Base-by-base conservation (phyloP, 495 filamentous ascomycete species). In the Podospora didyma region DNA sequence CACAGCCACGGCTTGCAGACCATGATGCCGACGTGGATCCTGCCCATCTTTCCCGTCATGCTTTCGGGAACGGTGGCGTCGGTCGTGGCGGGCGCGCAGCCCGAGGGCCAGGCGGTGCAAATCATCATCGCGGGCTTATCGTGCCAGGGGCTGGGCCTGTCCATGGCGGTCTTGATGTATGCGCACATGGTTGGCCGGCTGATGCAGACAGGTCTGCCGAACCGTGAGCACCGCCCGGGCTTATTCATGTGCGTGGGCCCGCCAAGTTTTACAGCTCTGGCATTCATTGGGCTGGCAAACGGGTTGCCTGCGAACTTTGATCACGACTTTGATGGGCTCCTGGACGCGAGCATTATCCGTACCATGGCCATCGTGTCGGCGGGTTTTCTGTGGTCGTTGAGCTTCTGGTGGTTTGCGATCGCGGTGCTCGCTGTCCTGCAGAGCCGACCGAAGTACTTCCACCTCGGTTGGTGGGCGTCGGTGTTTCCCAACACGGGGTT, bases 241-340 rank as follows among this genome's bases (percentile, higher is more conserved):
- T 80, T 89, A 76, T 89, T 89, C 69, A 88, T 90, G 63, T 84
- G 83, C 24, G 86, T 89, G 4, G 86, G 82, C 1, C 85, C 86
- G 3, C 78, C 87, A 0, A 73, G 80, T 0, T 91, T 89, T 71
- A 89, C 86, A 0, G 69, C 62, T 12, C 26, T 71, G 6, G 67
- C 67, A 0, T 67, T 70, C 11, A 44, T 72, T 10, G 68, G 68
- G 1, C 39, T 69, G 58, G 60, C 69, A 0, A 35, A 57, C 17
- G 42, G 35, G 0, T 16, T 71, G 16, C 71, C 71, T 2, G 61
- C 74, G 7, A 65, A 78, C 23, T 71, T 71, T 28, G 68, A 69
- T 17, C 35, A 50, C 10, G 64, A 71, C 54, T 59, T 64, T 59
- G 66, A 71, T 49, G 66, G 68, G 6, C 10, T 69, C 11, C 14